Evolutionary conservation across 2,329 filamentous ascomycete genomes (phyloP), one percentile per base, ranked within the genome.

Genomic region (Cryoendolithus antarcticus): DNA sequence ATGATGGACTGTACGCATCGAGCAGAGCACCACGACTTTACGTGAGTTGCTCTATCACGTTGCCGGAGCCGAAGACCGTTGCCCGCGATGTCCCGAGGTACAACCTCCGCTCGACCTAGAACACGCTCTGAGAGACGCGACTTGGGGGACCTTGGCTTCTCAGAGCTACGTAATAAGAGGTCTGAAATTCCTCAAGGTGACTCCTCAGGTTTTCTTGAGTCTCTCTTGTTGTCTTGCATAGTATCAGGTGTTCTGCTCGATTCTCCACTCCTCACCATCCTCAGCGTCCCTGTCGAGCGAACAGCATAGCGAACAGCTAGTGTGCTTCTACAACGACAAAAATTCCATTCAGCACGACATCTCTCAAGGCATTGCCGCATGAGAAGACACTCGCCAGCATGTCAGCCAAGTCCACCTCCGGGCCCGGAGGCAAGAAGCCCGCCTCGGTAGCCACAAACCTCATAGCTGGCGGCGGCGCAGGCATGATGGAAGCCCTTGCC

Each of bases 401-500:
- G 75, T 73, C 74, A 43, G 71, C 75, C 43, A 77, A 77, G 56
- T 70, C 62, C 47, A 67, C 62, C 44, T 66, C 70, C 53, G 70
- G 71, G 38, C 65, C 69, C 46, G 67, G 69, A 54, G 71, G 74
- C 66, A 89, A 82, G 69, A 76, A 81, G 15, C 82, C 84, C 53
- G 76, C 88, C 44, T 86, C 86, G 40, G 83, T 79, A 47, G 88
- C 88, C 33, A 88, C 84, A 35, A 95, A 95, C 64, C 67, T 96
- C 55, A 88, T 95, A 55, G 91, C 91, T 61, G 91, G 91, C 60
- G 91, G 91, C 60, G 86, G 86, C 64, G 91, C 91, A 53, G 91
- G 91, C 58, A 95, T 96, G 89, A 96, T 96, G 88, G 91, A 98
- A 67, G 91, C 91, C 35, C 78, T 98, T 46, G 86, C 71, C 39